phyloP scores from a whole-genome alignment of 345 rosid species.

The Melaleuca alternifolia region DNA sequence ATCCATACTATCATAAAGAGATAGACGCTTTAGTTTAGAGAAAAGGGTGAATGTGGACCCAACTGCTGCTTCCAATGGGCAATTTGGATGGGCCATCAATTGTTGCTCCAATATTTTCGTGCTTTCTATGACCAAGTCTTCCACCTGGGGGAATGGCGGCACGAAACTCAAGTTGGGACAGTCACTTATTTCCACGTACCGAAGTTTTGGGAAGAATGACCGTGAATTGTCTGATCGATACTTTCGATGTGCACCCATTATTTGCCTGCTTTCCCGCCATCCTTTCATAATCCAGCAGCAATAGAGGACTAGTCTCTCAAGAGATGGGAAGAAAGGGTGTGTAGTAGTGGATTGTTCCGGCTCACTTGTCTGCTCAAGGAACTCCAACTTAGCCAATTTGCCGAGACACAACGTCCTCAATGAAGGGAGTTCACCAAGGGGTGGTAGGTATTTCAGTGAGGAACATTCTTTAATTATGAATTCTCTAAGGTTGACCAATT shows the following conservation, averaged over 20 bases:
- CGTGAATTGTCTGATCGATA: fast-evolving
- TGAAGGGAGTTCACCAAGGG: not conserved
- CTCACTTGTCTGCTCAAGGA: not conserved
- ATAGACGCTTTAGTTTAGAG: not conserved
- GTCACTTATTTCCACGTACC: fast-evolving
- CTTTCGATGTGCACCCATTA: not conserved
- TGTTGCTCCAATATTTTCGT: not conserved
- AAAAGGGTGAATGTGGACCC: not conserved
- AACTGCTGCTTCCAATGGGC: not conserved
- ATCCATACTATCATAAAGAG: fast-evolving
- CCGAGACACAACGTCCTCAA: fast-evolving
- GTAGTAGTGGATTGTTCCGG: fast-evolving
- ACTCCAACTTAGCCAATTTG: fast-evolving
- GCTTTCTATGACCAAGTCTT: no score
- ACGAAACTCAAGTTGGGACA: not conserved
- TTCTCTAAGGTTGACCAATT: not conserved
- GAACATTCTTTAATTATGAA: fast-evolving
- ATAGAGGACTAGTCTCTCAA: fast-evolving
- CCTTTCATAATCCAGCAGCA: fast-evolving
- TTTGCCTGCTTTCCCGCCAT: not conserved
- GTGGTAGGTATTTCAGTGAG: fast-evolving
- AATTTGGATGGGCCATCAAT: not conserved
- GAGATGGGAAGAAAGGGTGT: not conserved
- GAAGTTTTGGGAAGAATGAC: not conserved
- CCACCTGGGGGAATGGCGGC: not conserved